A percentile compares a stretch with the other conserved stretches of the same genome.
phyloP scores from a whole-genome alignment of 2,329 filamentous ascomycete genomes.

The Fusarium globosum region DNA sequence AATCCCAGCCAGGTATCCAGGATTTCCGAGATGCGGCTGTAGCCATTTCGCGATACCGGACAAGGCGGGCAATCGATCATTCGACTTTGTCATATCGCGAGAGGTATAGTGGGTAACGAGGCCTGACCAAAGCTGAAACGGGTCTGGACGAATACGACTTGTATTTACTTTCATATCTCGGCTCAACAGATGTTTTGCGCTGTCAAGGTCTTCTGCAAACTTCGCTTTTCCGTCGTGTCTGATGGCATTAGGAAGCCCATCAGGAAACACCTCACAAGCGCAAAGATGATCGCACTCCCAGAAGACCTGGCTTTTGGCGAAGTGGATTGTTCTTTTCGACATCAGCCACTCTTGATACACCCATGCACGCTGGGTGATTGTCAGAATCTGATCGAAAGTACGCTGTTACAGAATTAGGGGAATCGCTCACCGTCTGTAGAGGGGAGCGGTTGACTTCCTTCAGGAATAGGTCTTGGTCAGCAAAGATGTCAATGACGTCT shows the following conservation, averaged over 20 bases:
- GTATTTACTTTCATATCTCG: background rate
- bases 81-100: fast-evolving
- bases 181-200: no score
- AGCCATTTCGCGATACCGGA: background rate
- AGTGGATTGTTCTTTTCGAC: background rate
- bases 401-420: fast-evolving
- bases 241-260: fast-evolving
- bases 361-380: background rate
- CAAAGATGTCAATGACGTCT: background rate
- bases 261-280: background rate
- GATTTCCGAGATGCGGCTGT: background rate
- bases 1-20: background rate
- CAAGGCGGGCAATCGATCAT: background rate
- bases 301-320: background rate
- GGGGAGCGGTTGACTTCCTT: background rate
- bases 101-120: background rate
- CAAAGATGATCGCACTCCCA: background rate
- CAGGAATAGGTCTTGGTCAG: background rate
- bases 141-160: no score
- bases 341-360: background rate
- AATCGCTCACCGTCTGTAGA: fast-evolving
- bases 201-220: background rate
- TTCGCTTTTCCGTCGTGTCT: fast-evolving
- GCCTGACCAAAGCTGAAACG: background rate
- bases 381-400: background rate